Evolutionary conservation across 495 filamentous ascomycete species (phyloP), one percentile per base, ranked within the genome.

Genomic region (Sporormia fimetaria): DNA sequence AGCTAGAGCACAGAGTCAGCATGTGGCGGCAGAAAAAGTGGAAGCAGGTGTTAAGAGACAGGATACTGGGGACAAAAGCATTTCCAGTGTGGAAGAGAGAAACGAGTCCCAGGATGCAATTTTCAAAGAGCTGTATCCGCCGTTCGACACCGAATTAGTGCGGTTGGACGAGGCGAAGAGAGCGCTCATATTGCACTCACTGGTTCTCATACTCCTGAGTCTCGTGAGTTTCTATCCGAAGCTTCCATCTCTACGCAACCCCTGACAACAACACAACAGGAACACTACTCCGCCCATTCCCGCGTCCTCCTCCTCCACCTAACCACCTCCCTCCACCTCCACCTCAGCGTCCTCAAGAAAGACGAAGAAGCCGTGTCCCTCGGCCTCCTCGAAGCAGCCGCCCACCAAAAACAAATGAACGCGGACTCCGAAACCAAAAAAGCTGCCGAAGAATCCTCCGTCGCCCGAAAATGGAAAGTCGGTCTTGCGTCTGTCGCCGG

Each of bases 401-500:
- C 33, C 5, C 42, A 82, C 42, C 71, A 77, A 20, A n/a, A n/a
- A 75, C 47, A 51, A 22, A 22, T 93, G 51, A 69, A 75, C 3
- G 69, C 70, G 4, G 78, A 80, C 18, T 72, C 80, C 25, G 73
- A 87, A 37, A 67, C 67, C 2, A 68, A 79, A 47, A 75, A 78
- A 49, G 76, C 77, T 49, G 68, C 62, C 6, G 81, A 87, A 40
- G 77, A 86, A 41, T 71, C 71, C 36, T 74, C 77, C 45, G 54
- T 64, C 14, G 57, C 69, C 1, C 69, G 80, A 35, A 80, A 78
- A 57, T 90, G 80, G 81, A 94, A 86, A 56, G 73, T 85, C 17
- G 82, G 81, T 11, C 63, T 93, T 9, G 87, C 85, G 3, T 79
- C 78, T n/a, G 81, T 86, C 0, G 78, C 75, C 17, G 76, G 76